phyloP scores from a whole-genome alignment of 331 rosid species.

The Quercus phellos region DNA sequence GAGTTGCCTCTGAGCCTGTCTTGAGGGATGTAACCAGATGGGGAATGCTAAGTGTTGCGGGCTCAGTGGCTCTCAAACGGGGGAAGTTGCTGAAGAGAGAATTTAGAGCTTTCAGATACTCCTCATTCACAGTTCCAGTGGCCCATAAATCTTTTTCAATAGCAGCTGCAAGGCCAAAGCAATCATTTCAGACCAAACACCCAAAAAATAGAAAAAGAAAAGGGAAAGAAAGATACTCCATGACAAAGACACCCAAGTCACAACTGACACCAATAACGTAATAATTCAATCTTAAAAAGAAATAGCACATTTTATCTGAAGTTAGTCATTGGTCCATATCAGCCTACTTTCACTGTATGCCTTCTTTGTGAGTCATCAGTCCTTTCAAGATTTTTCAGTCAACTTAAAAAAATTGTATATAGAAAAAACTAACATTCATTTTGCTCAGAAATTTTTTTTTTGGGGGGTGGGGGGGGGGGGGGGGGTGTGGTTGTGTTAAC shows the following conservation, averaged over 20 bases:
- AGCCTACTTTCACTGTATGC: no score
- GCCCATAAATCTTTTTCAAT: constrained; percentile 98
- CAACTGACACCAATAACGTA: constrained; percentile 14
- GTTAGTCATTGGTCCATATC: background rate
- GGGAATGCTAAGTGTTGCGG: constrained; percentile 98
- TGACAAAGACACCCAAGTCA: background rate
- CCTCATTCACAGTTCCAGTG: constrained; percentile 86
- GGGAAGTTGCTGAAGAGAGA: constrained; percentile 96
- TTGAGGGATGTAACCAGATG: constrained; percentile 90
- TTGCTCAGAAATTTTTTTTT: background rate
- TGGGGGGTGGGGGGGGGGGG: background rate
- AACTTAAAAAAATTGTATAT: background rate
- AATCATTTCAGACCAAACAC: background rate
- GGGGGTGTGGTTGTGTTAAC: background rate
- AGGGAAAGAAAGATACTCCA: background rate
- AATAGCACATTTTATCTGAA: background rate
- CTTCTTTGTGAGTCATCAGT: no score
- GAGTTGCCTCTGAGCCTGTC: constrained; percentile 93
- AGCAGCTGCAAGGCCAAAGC: constrained; percentile 58
- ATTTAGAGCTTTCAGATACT: constrained; percentile 89
- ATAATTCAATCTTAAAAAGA: background rate
- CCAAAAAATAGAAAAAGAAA: background rate
- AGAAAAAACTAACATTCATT: background rate
- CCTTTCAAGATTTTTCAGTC: background rate
- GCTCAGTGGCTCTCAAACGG: constrained; percentile 92